phyloP scores from a whole-genome alignment of 2,329 filamentous ascomycete species.

The Ophioceras dolichostomum region DNA sequence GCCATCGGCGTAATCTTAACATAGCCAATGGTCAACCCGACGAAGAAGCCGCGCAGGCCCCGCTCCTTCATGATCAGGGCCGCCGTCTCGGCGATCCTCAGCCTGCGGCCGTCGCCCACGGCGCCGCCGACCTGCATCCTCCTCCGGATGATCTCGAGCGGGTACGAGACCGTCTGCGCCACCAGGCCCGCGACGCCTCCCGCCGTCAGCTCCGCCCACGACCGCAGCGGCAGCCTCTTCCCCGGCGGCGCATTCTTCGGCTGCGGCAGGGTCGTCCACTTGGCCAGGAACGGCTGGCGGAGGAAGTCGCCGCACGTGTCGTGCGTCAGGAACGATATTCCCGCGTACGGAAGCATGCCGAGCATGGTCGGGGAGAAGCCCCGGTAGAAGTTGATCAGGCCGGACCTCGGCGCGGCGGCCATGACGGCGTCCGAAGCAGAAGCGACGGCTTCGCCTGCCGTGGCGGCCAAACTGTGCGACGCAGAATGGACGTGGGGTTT shows the following conservation, averaged over 20 bases:
- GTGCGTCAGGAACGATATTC: slow-evolving; percentile 90
- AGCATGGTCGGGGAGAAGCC: slow-evolving; percentile 83
- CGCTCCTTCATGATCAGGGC: slow-evolving; percentile 61
- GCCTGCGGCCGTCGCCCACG: slow-evolving; percentile 73
- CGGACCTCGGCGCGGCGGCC: slow-evolving; percentile 44
- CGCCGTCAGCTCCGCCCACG: slow-evolving; percentile 75
- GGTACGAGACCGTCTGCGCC: slow-evolving; percentile 86
- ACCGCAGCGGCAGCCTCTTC: slow-evolving; percentile 62
- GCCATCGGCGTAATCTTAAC: slow-evolving; percentile 86
- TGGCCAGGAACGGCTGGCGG: slow-evolving; percentile 52
- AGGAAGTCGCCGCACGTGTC: slow-evolving; percentile 81
- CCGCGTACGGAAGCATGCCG: slow-evolving; percentile 95
- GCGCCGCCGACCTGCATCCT: slow-evolving; percentile 95
- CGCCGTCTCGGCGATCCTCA: slow-evolving; percentile 70
- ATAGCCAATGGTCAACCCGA: slow-evolving; percentile 90
- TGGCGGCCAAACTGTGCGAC: slow-evolving; percentile 17
- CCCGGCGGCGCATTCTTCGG: slow-evolving; percentile 38
- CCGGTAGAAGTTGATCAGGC: slow-evolving; percentile 84
- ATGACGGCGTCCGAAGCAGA: slow-evolving; percentile 32
- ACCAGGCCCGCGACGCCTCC: slow-evolving; percentile 81
- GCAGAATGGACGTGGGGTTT: slow-evolving; percentile 15
- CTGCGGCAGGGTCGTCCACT: slow-evolving; percentile 63
- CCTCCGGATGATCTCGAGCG: slow-evolving; percentile 80
- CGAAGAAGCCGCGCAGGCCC: slow-evolving; percentile 75
- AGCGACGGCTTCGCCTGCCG: slow-evolving; percentile 27